Percentiles rank a stretch among this genome's conserved stretches.
phyloP scores from a whole-genome alignment of 345 rosid genomes.

The Syzygium grande region DNA sequence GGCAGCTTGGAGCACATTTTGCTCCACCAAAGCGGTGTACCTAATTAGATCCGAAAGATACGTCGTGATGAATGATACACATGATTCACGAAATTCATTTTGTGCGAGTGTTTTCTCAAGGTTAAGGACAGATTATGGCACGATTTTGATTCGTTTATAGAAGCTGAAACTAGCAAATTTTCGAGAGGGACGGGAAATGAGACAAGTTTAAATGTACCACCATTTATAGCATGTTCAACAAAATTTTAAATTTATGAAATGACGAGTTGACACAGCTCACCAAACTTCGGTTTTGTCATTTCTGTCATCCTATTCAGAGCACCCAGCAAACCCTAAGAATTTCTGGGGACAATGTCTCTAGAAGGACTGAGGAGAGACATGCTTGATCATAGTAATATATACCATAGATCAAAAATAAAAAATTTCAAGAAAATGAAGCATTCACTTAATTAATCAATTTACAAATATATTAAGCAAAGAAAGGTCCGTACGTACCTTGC shows the following conservation, averaged over 20 bases:
- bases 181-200: neutral
- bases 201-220: neutral
- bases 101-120: neutral
- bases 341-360: neutral
- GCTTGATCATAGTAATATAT: neutral
- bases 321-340: neutral
- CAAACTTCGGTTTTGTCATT: neutral
- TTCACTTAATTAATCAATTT: neutral
- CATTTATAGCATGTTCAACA: neutral
- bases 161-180: neutral
- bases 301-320: neutral
- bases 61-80: too few species aligned
- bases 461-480: neutral
- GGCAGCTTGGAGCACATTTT: neutral
- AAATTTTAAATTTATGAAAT: neutral
- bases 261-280: neutral
- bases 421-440: neutral
- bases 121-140: neutral
- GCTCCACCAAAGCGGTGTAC: neutral
- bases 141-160: neutral
- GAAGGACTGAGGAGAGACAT: neutral
- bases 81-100: too few species aligned
- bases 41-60: neutral
- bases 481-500: neutral
- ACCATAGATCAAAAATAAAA: neutral